Evolutionary conservation across 2,329 filamentous ascomycete species (phyloP).

Genomic region (Monilinia polystroma): DNA sequence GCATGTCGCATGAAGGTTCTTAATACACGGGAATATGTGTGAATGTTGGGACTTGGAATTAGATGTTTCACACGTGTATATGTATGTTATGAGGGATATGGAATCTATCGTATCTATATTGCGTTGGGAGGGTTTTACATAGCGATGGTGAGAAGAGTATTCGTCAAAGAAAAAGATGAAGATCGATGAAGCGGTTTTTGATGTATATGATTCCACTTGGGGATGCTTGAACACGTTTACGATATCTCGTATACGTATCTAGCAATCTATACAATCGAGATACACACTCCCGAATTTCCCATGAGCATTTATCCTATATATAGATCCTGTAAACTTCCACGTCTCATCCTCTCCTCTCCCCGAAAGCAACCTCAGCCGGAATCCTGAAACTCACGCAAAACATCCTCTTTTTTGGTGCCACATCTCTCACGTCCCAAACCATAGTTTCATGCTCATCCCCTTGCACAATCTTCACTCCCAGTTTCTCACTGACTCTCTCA

Average conservation of each 20-base stretch:
- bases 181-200: background rate
- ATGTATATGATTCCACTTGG: background rate
- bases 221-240: background rate
- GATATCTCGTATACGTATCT: background rate
- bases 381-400: slow-evolving; percentile 92
- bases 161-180: too few relatives aligned
- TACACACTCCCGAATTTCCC: too few relatives aligned
- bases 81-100: background rate
- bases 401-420: slow-evolving; percentile 93
- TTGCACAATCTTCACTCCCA: slow-evolving; percentile 45
- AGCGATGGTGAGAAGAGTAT: background rate
- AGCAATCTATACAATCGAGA: background rate
- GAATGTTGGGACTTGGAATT: too few relatives aligned
- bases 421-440: slow-evolving; percentile 75
- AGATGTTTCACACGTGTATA: background rate
- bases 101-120: background rate
- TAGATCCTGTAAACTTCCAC: background rate
- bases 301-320: too few relatives aligned
- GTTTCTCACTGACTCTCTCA: slow-evolving; percentile 56
- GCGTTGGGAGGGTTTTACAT: background rate
- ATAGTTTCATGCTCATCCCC: slow-evolving; percentile 46
- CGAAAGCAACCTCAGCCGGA: slow-evolving; percentile 78
- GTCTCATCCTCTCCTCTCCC: slow-evolving; percentile 25
- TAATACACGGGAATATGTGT: too few relatives aligned
- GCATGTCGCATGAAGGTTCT: too few relatives aligned